Evolutionary conservation across 345 rosid species (phyloP).

Genomic region (Citrus unshiu): DNA sequence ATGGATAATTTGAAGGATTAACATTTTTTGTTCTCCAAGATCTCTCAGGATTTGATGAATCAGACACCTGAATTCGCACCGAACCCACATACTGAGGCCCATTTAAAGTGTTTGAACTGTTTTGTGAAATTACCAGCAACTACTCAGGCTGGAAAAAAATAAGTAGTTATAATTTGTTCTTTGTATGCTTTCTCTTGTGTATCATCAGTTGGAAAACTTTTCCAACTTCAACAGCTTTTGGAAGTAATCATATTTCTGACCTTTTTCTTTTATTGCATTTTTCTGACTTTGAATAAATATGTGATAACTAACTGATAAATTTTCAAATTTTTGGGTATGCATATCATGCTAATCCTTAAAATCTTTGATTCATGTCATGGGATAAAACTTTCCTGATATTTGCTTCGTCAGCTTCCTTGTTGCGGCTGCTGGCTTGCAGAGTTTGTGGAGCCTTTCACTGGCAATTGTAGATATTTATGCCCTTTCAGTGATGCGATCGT

Average conservation of each 20-base stretch:
- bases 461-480: constrained; percentile 62
- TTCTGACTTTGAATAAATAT: background rate
- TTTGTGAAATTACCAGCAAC: background rate
- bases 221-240: background rate
- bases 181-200: background rate
- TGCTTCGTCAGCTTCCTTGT: constrained; percentile 66
- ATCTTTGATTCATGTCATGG: constrained; percentile 8
- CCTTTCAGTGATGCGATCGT: constrained; percentile 61
- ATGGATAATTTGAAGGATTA: background rate
- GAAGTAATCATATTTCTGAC: background rate
- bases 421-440: constrained; percentile 75
- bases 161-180: background rate
- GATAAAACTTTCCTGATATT: constrained; percentile 13
- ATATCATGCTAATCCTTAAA: background rate
- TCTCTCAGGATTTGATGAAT: background rate
- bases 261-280: background rate
- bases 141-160: background rate
- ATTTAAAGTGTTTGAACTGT: background rate
- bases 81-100: background rate
- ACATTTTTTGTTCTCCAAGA: background rate
- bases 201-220: background rate
- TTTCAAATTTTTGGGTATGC: background rate
- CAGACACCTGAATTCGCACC: background rate
- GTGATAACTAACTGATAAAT: background rate
- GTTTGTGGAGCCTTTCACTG: constrained; percentile 62